Percentiles rank a stretch among this genome's conserved stretches.
Conservation (phyloP, 768 basidiomycete genomes). For the Trametes coccinea region DNA sequence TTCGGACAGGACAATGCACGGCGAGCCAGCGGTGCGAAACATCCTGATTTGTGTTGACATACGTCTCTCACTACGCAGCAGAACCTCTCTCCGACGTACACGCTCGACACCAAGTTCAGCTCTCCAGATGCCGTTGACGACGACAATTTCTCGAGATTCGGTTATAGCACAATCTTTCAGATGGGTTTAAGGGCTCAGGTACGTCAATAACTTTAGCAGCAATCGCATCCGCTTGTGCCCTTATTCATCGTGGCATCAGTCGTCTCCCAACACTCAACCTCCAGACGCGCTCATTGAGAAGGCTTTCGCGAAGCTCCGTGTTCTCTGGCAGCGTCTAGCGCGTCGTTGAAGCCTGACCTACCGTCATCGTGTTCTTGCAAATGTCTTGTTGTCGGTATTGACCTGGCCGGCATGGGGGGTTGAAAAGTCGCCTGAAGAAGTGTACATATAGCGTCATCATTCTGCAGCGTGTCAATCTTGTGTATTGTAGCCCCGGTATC, state of each 20-base stretch:
- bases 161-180: constrained; percentile 18
- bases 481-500: too few relatives aligned
- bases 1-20: neutral
- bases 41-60: neutral
- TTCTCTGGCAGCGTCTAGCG: neutral
- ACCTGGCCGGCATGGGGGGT: too few relatives aligned
- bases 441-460: too few relatives aligned
- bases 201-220: neutral
- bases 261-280: constrained; percentile 1
- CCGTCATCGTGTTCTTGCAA: neutral
- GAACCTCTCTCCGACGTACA: neutral
- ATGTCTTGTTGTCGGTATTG: neutral
- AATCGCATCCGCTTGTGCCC: neutral
- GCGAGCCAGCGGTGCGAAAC: neutral
- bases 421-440: too few relatives aligned
- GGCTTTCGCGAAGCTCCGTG: neutral
- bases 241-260: neutral
- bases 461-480: too few relatives aligned
- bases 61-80: neutral
- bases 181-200: constrained; percentile 16
- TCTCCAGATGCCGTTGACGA: constrained; percentile 1
- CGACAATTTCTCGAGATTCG: neutral
- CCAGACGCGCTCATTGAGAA: constrained; percentile 5
- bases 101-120: neutral
- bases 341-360: neutral